Evolutionary conservation across 2,329 filamentous ascomycete genomes (phyloP).

Genomic region (Exophiala bonariae): DNA sequence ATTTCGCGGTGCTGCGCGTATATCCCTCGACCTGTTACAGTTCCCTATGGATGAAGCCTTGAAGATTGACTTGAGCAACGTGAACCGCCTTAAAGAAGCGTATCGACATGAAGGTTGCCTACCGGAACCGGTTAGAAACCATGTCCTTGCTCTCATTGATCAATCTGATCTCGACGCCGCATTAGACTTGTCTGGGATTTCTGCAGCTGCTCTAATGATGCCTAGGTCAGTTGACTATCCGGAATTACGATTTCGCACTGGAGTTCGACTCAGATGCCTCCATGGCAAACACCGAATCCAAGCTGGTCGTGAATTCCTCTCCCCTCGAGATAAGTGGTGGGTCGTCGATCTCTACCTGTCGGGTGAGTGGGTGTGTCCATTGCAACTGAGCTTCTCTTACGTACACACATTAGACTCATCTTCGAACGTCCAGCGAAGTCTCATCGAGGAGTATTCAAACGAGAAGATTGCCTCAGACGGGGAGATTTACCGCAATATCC

Average conservation of each 20-base stretch:
- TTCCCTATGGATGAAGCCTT: too few relatives aligned
- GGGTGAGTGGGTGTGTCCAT: slow-evolving; percentile 18
- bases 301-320: slow-evolving; percentile 22
- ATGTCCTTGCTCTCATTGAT: slow-evolving; percentile 34
- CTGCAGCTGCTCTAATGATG: slow-evolving; percentile 8
- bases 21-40: too few relatives aligned
- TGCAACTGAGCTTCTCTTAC: background rate
- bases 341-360: slow-evolving; percentile 34
- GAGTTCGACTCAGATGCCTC: slow-evolving; percentile 28
- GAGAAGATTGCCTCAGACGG: slow-evolving; percentile 30
- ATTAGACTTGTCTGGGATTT: slow-evolving; percentile 13
- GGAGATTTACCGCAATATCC: slow-evolving; percentile 34
- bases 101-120: slow-evolving; percentile 4
- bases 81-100: background rate
- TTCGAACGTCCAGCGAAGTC: slow-evolving; percentile 25
- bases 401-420: slow-evolving; percentile 27
- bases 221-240: slow-evolving; percentile 14
- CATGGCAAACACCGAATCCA: slow-evolving; percentile 30
- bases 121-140: slow-evolving; percentile 30
- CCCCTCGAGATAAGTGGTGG: slow-evolving; percentile 30
- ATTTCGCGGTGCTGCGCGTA: too few relatives aligned
- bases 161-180: slow-evolving; percentile 28
- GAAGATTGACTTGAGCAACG: too few relatives aligned
- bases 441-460: slow-evolving; percentile 34
- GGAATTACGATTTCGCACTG: slow-evolving; percentile 23